These are phyloP conservation scores for Dissoconium aciculare DNA, from an alignment of 2,329 filamentous ascomycete genomes.

Conservation along the genomic window DNA sequence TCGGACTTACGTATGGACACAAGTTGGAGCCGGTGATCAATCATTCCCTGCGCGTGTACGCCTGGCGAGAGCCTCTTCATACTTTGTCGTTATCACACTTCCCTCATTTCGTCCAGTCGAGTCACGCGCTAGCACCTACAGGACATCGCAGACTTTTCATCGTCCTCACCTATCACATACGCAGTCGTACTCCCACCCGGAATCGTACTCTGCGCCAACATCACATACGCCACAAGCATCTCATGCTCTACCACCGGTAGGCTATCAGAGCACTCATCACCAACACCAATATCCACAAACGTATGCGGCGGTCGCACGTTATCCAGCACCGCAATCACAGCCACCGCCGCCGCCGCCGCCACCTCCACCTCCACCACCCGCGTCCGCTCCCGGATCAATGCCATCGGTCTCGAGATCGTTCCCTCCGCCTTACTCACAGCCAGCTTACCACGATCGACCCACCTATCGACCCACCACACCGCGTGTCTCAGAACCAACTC, in stretches of 20 bases:
- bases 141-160: no score
- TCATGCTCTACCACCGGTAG: no score
- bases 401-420: no score
- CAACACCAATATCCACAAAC: no score
- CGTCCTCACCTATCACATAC: slow-evolving; percentile 1
- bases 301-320: no score
- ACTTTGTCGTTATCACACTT: slow-evolving; percentile 31
- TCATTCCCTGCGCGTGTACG: slow-evolving; percentile 23
- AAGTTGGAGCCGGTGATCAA: slow-evolving; percentile 22
- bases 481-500: slow-evolving; percentile 13
- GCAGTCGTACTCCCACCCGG: neutral
- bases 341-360: slow-evolving; percentile 4
- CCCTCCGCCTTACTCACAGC: no score
- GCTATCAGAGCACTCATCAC: no score
- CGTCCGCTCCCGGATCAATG: slow-evolving; percentile 8
- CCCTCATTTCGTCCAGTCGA: slow-evolving; percentile 20
- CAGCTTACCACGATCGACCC: no score
- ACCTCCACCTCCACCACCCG: slow-evolving; percentile 3
- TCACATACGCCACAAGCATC: slow-evolving; percentile 2
- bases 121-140: slow-evolving; percentile 4
- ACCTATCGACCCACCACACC: no score
- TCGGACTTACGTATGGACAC: slow-evolving; percentile 26
- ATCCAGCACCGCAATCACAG: slow-evolving; percentile 7
- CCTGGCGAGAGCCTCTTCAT: slow-evolving; percentile 31
- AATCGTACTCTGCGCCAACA: slow-evolving; percentile 1